Evolutionary conservation across 179 eudicot genomes (phyloP).

Genomic region (Sideroxylon spinosum): DNA sequence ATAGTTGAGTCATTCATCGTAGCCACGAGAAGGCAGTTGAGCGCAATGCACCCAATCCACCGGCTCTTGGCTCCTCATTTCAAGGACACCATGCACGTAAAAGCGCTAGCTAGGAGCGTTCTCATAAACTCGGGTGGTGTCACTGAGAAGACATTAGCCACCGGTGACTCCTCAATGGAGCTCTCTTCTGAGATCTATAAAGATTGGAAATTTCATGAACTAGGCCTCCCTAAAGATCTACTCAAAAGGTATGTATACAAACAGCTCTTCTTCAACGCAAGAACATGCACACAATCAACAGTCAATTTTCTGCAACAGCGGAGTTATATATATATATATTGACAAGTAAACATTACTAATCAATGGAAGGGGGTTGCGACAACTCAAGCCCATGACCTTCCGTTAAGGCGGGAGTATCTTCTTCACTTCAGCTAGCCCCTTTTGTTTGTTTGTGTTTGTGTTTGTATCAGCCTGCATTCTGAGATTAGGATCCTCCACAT

Average conservation of each 20-base stretch:
- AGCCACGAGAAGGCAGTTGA: constrained; percentile 46
- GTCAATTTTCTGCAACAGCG: too few relatives aligned
- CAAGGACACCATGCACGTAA: constrained; percentile 49
- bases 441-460: too few relatives aligned
- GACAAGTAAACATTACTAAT: too few relatives aligned
- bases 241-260: constrained; percentile 39
- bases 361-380: too few relatives aligned
- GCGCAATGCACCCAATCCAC: constrained; percentile 49
- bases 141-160: constrained; percentile 38
- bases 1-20: constrained; percentile 49
- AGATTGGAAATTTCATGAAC: constrained; percentile 49
- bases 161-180: constrained; percentile 33
- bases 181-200: constrained; percentile 37
- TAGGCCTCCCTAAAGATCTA: constrained; percentile 49
- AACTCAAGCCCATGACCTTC: too few relatives aligned
- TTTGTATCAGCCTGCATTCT: too few relatives aligned
- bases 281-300: not conserved
- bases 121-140: constrained; percentile 39
- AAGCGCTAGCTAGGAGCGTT: constrained; percentile 39
- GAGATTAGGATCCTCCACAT: too few relatives aligned
- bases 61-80: constrained; percentile 49
- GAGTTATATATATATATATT: too few relatives aligned
- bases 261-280: not conserved
- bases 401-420: too few relatives aligned
- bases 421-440: too few relatives aligned